Evolutionary conservation across 257 asterid genomes (phyloP).

Genomic region (Jasminum sambac): DNA sequence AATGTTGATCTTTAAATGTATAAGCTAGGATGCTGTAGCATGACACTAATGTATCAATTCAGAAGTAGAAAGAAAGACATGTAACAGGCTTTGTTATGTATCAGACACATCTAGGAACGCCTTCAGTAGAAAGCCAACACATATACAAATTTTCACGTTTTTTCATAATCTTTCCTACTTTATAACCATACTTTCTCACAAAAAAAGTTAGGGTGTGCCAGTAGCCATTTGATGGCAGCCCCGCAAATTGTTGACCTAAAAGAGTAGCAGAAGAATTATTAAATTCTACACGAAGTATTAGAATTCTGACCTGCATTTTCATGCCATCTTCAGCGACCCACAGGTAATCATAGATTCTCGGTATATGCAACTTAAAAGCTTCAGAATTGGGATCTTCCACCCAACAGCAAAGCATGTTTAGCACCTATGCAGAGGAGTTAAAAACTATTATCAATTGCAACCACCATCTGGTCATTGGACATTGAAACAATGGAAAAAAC

Average conservation of each 20-base stretch:
- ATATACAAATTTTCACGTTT: too few species aligned
- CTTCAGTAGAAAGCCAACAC: conserved; percentile 8
- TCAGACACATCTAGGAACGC: background rate
- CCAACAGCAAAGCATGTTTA: conserved; percentile 99
- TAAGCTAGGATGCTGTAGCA: background rate
- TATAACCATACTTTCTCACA: too few species aligned
- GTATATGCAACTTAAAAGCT: conserved; percentile 96
- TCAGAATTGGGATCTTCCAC: conserved; percentile 94
- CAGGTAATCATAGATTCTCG: conserved; percentile 77
- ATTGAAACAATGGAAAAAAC: conserved; percentile 17
- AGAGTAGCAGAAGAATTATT: conserved; percentile 17
- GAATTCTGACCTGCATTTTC: conserved; percentile 83
- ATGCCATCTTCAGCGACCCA: conserved; percentile 99
- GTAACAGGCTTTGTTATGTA: conserved; percentile 5
- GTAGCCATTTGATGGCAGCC: background rate
- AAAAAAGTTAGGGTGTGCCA: conserved; percentile 7
- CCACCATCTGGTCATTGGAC: too few species aligned
- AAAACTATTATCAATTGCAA: too few species aligned
- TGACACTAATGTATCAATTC: conserved; percentile 10
- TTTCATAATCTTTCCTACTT: too few species aligned
- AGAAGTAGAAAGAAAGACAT: background rate
- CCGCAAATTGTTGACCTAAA: background rate
- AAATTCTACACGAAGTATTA: conserved; percentile 6
- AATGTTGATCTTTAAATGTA: background rate
- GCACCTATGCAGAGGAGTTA: conserved; percentile 43